These are phyloP conservation scores for Tritrichomonas foetus DNA, from an alignment of 208 protist species.

Conservation along the genomic window DNA sequence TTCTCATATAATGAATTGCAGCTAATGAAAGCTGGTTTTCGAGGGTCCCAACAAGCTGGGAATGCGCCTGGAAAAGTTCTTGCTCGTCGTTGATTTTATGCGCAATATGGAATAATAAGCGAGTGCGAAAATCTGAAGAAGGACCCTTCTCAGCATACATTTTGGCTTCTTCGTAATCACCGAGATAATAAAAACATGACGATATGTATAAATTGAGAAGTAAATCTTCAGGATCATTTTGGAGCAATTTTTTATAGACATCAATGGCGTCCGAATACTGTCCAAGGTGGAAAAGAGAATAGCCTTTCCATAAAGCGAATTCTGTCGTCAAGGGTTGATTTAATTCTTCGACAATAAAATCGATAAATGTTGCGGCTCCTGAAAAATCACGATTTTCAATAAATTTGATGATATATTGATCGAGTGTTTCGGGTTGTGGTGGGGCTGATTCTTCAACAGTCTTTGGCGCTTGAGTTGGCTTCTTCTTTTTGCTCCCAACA, in stretches of 20 bases:
- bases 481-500: not conserved
- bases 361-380: constrained; percentile 14
- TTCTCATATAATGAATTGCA: constrained; percentile 82
- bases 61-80: not conserved
- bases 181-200: not conserved
- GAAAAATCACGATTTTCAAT: not conserved
- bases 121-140: not conserved
- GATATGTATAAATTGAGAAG: not conserved
- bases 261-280: not conserved
- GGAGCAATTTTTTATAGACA: not conserved
- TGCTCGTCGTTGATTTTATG: not conserved
- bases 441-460: too few species aligned
- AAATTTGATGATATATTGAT: not conserved
- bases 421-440: not conserved
- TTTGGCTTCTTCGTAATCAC: not conserved
- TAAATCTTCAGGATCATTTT: not conserved
- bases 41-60: not conserved
- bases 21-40: constrained; percentile 26
- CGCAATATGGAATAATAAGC: constrained; percentile 10
- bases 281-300: not conserved
- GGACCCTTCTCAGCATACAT: not conserved
- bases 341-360: not conserved
- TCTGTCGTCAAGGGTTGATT: not conserved
- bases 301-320: not conserved
- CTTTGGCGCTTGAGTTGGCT: too few species aligned